A percentile compares a stretch with the other conserved stretches of the same genome.
Conservation (phyloP, 805 yeast genomes). For the Yarrowia phangngaensis region DNA sequence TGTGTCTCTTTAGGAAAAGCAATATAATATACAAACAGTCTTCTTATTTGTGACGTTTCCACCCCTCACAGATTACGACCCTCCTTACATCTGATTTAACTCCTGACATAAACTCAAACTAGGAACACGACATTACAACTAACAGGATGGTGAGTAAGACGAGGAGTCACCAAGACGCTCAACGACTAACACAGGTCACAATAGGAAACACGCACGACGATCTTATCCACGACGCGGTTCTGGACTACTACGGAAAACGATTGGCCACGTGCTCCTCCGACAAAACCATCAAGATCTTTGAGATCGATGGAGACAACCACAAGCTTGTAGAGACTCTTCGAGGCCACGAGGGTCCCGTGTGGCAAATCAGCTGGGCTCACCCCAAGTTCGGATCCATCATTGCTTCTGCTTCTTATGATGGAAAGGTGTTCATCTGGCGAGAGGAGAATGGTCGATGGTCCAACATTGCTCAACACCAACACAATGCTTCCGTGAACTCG, state of each 20-base stretch:
- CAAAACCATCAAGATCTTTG: constrained; percentile 90
- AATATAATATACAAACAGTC: too few species aligned
- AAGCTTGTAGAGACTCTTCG: constrained; percentile 75
- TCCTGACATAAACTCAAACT: constrained; percentile 26
- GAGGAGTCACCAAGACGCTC: background rate
- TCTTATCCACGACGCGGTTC: constrained; percentile 91
- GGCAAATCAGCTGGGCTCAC: constrained; percentile 99
- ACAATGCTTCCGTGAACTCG: constrained; percentile 91
- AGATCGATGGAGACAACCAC: constrained; percentile 80
- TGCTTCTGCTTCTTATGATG: constrained; percentile 94
- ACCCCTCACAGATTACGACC: constrained; percentile 8
- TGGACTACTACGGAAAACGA: constrained; percentile 94
- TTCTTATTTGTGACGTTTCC: too few species aligned
- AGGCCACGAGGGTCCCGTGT: constrained; percentile 97
- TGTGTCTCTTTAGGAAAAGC: too few species aligned
- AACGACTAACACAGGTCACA: constrained; percentile 51
- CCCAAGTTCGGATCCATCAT: constrained; percentile 94
- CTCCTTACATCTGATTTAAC: too few species aligned
- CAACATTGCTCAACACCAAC: constrained; percentile 80
- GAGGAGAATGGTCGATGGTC: constrained; percentile 89
- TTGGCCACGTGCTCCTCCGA: constrained; percentile 96
- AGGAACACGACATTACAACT: constrained; percentile 24
- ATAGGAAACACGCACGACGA: constrained; percentile 90
- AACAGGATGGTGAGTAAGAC: constrained; percentile 22
- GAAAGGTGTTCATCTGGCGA: constrained; percentile 90